A percentile compares a stretch with the other conserved stretches of the same genome.
Evolutionary conservation across 2,329 filamentous ascomycete genomes (phyloP).

Genomic region (Penicillium sp.): DNA sequence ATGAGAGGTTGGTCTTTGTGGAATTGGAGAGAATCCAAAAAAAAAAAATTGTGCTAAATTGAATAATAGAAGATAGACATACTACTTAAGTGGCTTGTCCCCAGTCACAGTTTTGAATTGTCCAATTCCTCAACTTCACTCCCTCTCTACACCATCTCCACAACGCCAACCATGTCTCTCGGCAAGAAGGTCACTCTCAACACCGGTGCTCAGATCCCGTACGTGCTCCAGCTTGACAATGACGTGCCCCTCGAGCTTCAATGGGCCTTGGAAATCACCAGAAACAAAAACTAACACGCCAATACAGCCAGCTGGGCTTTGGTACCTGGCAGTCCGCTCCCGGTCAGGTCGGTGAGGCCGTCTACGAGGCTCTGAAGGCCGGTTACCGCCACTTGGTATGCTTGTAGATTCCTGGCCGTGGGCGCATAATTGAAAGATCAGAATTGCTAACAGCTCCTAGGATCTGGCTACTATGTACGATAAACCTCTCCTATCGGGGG

Average conservation of each 20-base stretch:
- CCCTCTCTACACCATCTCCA: not conserved
- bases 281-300: not conserved
- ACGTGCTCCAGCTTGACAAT: slow-evolving; percentile 18
- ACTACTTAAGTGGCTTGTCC: not conserved
- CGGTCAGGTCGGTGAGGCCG: slow-evolving; percentile 43
- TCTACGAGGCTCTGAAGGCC: slow-evolving; percentile 43
- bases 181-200: slow-evolving; percentile 44
- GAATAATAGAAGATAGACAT: not conserved
- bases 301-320: slow-evolving; percentile 40
- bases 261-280: not conserved
- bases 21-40: too few species aligned
- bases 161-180: slow-evolving; percentile 39
- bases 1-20: too few species aligned
- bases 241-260: slow-evolving; percentile 11
- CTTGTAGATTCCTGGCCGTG: not conserved
- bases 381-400: slow-evolving; percentile 45
- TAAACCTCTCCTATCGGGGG: not conserved
- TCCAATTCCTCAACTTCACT: slow-evolving; percentile 12
- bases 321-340: slow-evolving; percentile 46
- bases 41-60: too few species aligned
- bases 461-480: slow-evolving; percentile 44
- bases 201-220: slow-evolving; percentile 43
- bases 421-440: not conserved
- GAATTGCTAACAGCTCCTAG: slow-evolving; percentile 25
- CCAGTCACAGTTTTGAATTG: not conserved